These are phyloP conservation scores for Pyrenochaeta sp. DNA, from an alignment of 2,329 filamentous ascomycete genomes.

Conservation along the genomic window DNA sequence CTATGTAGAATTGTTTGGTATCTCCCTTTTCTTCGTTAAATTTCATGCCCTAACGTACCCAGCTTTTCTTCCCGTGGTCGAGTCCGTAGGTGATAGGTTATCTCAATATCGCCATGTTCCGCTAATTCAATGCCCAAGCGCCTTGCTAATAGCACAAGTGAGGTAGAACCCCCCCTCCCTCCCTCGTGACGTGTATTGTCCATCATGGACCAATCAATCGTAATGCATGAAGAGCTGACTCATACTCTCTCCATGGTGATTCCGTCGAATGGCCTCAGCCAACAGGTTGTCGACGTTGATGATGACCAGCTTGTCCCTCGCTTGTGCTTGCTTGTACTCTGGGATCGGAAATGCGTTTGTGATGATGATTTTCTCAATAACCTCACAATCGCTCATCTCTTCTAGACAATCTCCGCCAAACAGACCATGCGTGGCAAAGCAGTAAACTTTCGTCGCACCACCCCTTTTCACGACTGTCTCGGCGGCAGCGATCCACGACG, in stretches of 20 bases:
- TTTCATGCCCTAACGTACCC: neutral
- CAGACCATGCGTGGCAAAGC: conserved; percentile 94
- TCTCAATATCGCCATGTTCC: neutral
- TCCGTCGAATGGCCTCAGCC: conserved; percentile 90
- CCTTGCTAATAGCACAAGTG: conserved; percentile 14
- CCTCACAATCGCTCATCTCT: conserved; percentile 89
- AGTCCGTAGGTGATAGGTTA: neutral
- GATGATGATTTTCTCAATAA: conserved; percentile 92
- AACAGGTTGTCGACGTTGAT: conserved; percentile 89
- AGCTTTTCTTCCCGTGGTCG: neutral
- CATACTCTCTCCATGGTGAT: conserved; percentile 93
- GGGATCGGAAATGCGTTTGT: conserved; percentile 97
- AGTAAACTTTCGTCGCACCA: conserved; percentile 91
- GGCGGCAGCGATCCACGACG: conserved; percentile 95
- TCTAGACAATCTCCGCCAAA: conserved; percentile 90
- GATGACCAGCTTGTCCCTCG: conserved; percentile 80
- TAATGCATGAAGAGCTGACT: conserved; percentile 59
- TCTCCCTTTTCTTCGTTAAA: neutral
- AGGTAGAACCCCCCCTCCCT: neutral
- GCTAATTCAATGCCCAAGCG: conserved; percentile 13
- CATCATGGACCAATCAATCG: conserved; percentile 31
- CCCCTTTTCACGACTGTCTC: conserved; percentile 96
- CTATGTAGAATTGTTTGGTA: neutral
- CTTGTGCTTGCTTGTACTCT: conserved; percentile 72
- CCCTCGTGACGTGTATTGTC: neutral